phyloP scores from a whole-genome alignment of 768 basidiomycete genomes.

The Pleurotus tuoliensis region DNA sequence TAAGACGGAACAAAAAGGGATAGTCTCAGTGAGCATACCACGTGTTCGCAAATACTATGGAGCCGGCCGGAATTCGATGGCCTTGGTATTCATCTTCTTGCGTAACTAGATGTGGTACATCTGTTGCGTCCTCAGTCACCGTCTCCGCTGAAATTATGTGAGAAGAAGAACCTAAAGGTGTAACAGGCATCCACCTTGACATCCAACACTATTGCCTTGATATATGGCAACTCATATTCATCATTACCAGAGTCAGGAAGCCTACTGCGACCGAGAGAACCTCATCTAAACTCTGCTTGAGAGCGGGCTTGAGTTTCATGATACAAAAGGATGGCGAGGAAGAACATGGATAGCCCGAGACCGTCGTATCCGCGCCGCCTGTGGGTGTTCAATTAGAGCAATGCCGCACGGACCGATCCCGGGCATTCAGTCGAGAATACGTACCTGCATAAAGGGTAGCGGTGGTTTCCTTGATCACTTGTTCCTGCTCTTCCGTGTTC shows the following conservation, averaged over 20 bases:
- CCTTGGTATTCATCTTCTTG: conserved; percentile 30
- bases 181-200: conserved; percentile 23
- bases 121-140: not conserved
- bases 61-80: conserved; percentile 29
- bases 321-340: conserved; percentile 26
- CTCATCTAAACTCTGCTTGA: conserved; percentile 26
- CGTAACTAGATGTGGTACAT: conserved; percentile 16
- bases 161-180: conserved; percentile 16
- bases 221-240: conserved; percentile 21
- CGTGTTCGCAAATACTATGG: conserved; percentile 26
- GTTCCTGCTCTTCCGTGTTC: conserved; percentile 16
- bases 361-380: conserved; percentile 27
- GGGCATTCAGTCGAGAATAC: not conserved
- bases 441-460: not conserved
- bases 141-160: too few relatives aligned
- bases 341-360: conserved; percentile 15
- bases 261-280: conserved; percentile 20
- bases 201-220: conserved; percentile 30
- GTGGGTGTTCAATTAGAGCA: not conserved
- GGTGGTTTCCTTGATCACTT: conserved; percentile 19
- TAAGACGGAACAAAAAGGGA: not conserved
- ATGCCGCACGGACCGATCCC: too few relatives aligned
- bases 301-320: conserved; percentile 23
- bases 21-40: conserved; percentile 14
- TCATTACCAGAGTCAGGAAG: conserved; percentile 27